Conservation (phyloP, 306 rosid genomes). For the Pterocarpus macrocarpus region DNA sequence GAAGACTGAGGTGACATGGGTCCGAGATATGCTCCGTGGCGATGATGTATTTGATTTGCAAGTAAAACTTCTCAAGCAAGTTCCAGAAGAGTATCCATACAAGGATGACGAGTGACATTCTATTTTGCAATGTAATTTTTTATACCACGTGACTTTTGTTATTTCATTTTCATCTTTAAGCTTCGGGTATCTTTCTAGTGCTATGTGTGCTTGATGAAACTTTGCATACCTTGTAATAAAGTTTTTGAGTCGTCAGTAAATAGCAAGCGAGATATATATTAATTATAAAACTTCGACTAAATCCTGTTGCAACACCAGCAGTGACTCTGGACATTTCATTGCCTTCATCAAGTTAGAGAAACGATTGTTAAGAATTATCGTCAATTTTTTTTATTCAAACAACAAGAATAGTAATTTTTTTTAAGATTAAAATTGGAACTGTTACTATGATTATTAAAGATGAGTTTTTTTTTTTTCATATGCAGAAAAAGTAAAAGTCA, state of each 20-base stretch:
- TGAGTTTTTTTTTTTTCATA: too few species aligned
- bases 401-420: too few species aligned
- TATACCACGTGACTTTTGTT: slow-evolving; percentile 33
- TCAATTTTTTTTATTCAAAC: too few species aligned
- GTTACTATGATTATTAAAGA: too few species aligned
- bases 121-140: slow-evolving; percentile 23
- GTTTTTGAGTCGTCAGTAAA: not conserved
- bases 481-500: too few species aligned
- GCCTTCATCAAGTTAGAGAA: too few species aligned
- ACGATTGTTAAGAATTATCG: too few species aligned
- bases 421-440: too few species aligned
- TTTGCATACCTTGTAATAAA: not conserved
- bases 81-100: slow-evolving; percentile 97
- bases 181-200: not conserved
- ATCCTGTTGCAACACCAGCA: too few species aligned
- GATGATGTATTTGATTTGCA: slow-evolving; percentile 93
- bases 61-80: slow-evolving; percentile 93
- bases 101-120: slow-evolving; percentile 86
- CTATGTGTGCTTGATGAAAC: not conserved
- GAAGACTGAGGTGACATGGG: slow-evolving; percentile 95
- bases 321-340: too few species aligned
- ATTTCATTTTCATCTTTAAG: not conserved
- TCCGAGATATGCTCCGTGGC: slow-evolving; percentile 89
- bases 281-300: too few species aligned
- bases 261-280: too few species aligned